These are phyloP conservation scores for Oryza longistaminata DNA, from an alignment of 176 grass and related monocot species.

Conservation along the genomic window DNA sequence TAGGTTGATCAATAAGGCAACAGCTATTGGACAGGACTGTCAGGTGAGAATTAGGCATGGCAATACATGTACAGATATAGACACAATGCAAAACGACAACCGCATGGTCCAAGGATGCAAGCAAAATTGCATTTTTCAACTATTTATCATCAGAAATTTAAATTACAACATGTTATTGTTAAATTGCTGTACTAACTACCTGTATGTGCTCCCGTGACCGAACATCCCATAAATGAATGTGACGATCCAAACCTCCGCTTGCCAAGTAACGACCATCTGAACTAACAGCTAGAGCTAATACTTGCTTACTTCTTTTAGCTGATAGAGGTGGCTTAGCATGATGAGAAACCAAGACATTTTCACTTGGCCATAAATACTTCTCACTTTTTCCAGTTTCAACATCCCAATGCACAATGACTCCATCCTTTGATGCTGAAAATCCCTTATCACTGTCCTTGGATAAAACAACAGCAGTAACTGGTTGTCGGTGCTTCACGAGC, in stretches of 20 bases:
- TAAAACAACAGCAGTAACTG: conserved; percentile 73
- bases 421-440: conserved; percentile 91
- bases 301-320: conserved; percentile 68
- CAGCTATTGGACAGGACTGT: not conserved
- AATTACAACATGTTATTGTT: not conserved
- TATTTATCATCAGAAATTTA: conserved; percentile 21
- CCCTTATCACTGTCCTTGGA: conserved; percentile 68
- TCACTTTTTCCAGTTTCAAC: conserved; percentile 70
- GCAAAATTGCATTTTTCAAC: not conserved
- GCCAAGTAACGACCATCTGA: conserved; percentile 76
- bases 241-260: conserved; percentile 74
- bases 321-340: conserved; percentile 61
- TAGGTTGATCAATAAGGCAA: not conserved
- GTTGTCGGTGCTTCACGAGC: conserved; percentile 69
- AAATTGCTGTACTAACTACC: conserved; percentile 38
- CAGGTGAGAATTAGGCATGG: not conserved
- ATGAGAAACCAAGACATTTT: conserved; percentile 73
- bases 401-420: conserved; percentile 73
- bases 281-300: conserved; percentile 71
- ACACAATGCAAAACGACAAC: not conserved
- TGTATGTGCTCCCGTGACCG: conserved; percentile 72
- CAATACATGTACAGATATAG: not conserved
- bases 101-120: not conserved
- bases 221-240: conserved; percentile 90
- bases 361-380: conserved; percentile 85